Base-by-base conservation (phyloP, 352 stramenopile species). In the Globisporangium parvum region DNA sequence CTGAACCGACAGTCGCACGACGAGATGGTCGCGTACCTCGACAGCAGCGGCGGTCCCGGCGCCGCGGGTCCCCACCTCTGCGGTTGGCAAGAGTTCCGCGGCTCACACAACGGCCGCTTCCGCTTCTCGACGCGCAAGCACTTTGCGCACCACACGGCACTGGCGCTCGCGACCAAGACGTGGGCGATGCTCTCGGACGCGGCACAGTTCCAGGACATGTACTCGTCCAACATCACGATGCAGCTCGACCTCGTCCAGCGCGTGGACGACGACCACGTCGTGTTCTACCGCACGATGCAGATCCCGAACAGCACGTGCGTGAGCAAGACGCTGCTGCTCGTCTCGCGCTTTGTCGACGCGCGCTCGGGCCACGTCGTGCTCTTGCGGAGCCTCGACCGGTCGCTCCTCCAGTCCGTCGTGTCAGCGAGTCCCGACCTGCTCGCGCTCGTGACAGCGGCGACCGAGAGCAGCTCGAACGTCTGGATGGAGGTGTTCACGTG, bases 21-120 rank as follows among this genome's bases (percentile, higher is more conserved):
- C 3, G 66, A 79, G 52, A 77, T 87, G 42, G 67, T 69, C 33
- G 57, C 59, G 8, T 87, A 86, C 53, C 72, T 69, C 17, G 66
- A 71, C 47, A 74, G 62, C 47, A 62, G 75, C 14, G 14, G 26
- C 3, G 68, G 64, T 28, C 12, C 33, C 2, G 37, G 55, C 39
- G 35, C 23, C 17, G 28, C 57, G 15, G 42, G 20, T 21, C 41
- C 31, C 4, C 31, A 37, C 31, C 31, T 63, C 18, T 57, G 44
- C 24, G 48, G 57, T 23, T 60, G 55, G 55, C 55, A 55, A 18
- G 55, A 60, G 47, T 55, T 50, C 12, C 55, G 55, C 39, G 53
- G 24, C 18, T 20, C 55, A 11, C 35, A 24, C 55, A 60, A 42
- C 39, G 47, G 37, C n/a, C 55, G 47, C 33, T 50, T 60, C 37